A percentile compares a stretch with the other conserved stretches of the same genome.
Evolutionary conservation across 176 grass and related monocot genomes (phyloP).

Genomic region (sorghum (Sorghum bicolor)): DNA sequence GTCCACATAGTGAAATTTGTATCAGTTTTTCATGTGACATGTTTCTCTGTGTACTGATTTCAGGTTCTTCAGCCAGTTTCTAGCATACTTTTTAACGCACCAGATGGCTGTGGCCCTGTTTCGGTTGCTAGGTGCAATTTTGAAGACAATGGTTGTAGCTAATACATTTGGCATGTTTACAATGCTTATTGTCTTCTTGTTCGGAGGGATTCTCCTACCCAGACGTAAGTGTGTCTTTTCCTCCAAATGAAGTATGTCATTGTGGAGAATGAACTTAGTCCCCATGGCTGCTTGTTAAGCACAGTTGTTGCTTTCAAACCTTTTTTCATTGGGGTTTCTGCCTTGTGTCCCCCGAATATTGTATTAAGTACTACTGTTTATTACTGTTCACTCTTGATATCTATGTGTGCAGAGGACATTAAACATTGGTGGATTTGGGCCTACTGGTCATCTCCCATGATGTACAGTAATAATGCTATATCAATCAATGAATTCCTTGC

Average conservation of each 20-base stretch:
- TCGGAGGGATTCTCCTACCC: conserved; percentile 72
- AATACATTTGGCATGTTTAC: conserved; percentile 69
- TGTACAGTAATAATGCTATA: conserved; percentile 88
- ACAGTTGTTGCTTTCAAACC: neutral
- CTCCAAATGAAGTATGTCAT: neutral
- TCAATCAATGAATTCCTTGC: conserved; percentile 87
- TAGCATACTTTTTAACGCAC: conserved; percentile 64
- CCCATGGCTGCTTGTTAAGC: neutral
- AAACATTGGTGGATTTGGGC: conserved; percentile 89
- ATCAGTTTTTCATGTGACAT: neutral
- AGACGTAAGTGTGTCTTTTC: conserved; percentile 51
- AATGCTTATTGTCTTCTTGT: conserved; percentile 59
- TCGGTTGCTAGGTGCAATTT: conserved; percentile 64
- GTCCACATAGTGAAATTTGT: neutral
- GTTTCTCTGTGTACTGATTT: neutral
- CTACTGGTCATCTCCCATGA: conserved; percentile 85
- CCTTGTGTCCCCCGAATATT: neutral
- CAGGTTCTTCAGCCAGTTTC: conserved; percentile 81
- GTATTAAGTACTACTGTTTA: neutral
- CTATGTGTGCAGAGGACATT: conserved; percentile 62
- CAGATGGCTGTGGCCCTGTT: conserved; percentile 75
- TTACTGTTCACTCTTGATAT: neutral
- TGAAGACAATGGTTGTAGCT: conserved; percentile 78
- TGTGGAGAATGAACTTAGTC: neutral
- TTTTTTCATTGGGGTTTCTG: neutral